Conservation (phyloP, 768 basidiomycete genomes). For the Tylopilus plumbeoviolaceoides region DNA sequence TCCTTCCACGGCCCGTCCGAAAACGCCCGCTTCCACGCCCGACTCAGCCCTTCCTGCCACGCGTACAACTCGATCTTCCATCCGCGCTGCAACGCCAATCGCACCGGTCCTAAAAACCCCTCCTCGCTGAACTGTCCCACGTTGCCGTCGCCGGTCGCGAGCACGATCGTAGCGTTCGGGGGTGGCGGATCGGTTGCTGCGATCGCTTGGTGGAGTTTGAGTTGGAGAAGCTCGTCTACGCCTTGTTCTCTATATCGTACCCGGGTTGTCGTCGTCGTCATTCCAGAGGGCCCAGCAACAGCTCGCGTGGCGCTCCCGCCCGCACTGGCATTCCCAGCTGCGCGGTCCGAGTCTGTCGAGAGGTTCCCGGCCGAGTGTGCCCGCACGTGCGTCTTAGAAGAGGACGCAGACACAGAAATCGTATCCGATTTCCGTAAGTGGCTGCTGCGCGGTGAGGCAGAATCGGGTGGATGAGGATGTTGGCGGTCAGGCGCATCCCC, state of each 20-base stretch:
- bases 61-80: slow-evolving; percentile 96
- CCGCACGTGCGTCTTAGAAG: slow-evolving; percentile 11
- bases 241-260: slow-evolving; percentile 84
- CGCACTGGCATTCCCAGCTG: not conserved
- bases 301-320: slow-evolving; percentile 10
- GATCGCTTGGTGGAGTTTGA: slow-evolving; percentile 87
- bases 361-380: slow-evolving; percentile 19
- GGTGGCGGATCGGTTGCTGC: slow-evolving; percentile 65
- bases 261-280: slow-evolving; percentile 26
- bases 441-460: slow-evolving; percentile 9
- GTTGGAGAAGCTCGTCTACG: slow-evolving; percentile 90
- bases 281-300: slow-evolving; percentile 15
- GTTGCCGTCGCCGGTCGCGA: slow-evolving; percentile 93
- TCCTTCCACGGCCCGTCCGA: slow-evolving; percentile 43
- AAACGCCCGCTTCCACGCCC: slow-evolving; percentile 73
- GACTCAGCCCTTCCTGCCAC: slow-evolving; percentile 82
- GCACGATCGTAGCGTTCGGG: slow-evolving; percentile 70
- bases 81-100: slow-evolving; percentile 80
- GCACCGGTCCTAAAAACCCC: slow-evolving; percentile 86
- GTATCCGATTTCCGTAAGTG: slow-evolving; percentile 24
- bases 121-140: slow-evolving; percentile 90
- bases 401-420: not conserved
- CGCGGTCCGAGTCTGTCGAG: slow-evolving; percentile 27
- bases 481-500: slow-evolving; percentile 59
- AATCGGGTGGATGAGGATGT: slow-evolving; percentile 9